Conservation (phyloP, 768 basidiomycete species). For the Grammothele lineata region DNA sequence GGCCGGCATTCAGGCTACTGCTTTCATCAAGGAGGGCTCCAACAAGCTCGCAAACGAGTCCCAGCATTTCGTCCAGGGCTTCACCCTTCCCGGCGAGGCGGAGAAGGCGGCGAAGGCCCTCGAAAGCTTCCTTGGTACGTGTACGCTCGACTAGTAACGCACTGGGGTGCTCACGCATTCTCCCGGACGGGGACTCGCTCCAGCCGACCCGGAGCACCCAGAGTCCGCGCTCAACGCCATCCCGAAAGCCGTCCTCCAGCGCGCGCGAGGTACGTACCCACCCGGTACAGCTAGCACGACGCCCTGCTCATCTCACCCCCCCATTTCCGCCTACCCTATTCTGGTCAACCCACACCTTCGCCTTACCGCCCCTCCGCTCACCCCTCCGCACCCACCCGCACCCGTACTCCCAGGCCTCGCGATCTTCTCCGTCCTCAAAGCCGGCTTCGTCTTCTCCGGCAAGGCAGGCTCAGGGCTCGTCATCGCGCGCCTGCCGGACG, state of each 20-base stretch:
- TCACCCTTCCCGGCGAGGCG: slow-evolving; percentile 88
- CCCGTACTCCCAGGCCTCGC: slow-evolving; percentile 63
- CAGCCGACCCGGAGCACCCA: slow-evolving; percentile 85
- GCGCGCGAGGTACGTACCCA: slow-evolving; percentile 69
- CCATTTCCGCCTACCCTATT: not conserved
- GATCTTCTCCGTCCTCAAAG: slow-evolving; percentile 90
- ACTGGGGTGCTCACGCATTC: not conserved
- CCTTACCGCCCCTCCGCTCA: not conserved
- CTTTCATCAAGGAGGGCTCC: slow-evolving; percentile 64
- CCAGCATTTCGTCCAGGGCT: slow-evolving; percentile 76
- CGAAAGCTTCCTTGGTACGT: slow-evolving; percentile 79
- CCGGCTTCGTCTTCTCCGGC: slow-evolving; percentile 92
- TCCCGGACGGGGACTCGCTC: slow-evolving; percentile 1
- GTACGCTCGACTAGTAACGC: no score
- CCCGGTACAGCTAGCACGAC: no score
- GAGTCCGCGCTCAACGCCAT: slow-evolving; percentile 91
- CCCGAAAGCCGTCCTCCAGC: slow-evolving; percentile 87
- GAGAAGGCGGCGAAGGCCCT: slow-evolving; percentile 93
- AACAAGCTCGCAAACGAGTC: slow-evolving; percentile 71
- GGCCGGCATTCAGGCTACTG: slow-evolving; percentile 75
- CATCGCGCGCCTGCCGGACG: slow-evolving; percentile 88
- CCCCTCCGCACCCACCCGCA: not conserved
- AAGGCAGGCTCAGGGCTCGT: slow-evolving; percentile 93
- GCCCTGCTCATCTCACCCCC: not conserved
- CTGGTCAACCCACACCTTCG: not conserved